phyloP scores from a whole-genome alignment of 2,329 filamentous ascomycete species.

The Rhynchosporium secalis region DNA sequence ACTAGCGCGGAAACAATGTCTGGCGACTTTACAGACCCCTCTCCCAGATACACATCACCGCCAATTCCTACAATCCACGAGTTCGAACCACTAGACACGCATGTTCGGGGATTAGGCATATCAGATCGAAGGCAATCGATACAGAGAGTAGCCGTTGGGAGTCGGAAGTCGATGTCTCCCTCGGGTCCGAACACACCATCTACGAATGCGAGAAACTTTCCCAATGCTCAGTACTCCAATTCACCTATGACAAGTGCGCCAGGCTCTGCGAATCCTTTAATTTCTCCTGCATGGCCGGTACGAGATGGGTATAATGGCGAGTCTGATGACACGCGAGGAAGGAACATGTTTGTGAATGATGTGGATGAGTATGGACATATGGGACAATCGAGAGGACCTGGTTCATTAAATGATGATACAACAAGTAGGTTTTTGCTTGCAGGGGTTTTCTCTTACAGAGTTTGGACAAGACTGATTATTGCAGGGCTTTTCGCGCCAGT shows the following conservation, averaged over 20 bases:
- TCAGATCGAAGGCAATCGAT: constrained; percentile 18
- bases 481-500: constrained; percentile 18
- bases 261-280: constrained; percentile 18
- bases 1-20: constrained; percentile 12
- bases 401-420: constrained; percentile 19
- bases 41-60: constrained; percentile 20
- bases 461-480: neutral
- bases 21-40: constrained; percentile 15
- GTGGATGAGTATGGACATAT: constrained; percentile 16
- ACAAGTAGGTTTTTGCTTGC: constrained; percentile 7
- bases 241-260: constrained; percentile 10
- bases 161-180: constrained; percentile 13
- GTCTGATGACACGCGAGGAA: constrained; percentile 17
- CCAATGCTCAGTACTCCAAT: constrained; percentile 1
- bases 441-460: neutral
- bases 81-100: constrained; percentile 14
- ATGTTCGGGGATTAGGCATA: constrained; percentile 19
- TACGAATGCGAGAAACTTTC: constrained; percentile 4
- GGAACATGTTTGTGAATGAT: constrained; percentile 22
- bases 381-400: constrained; percentile 1
- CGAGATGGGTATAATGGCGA: constrained; percentile 8
- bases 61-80: constrained; percentile 9
- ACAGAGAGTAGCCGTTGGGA: constrained; percentile 17
- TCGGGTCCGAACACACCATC: constrained; percentile 8
- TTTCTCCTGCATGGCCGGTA: constrained; percentile 22